Evolutionary conservation across 768 basidiomycete genomes (phyloP), one percentile per base, ranked within the genome.

Genomic region (Hemileccinum rubropunctum): DNA sequence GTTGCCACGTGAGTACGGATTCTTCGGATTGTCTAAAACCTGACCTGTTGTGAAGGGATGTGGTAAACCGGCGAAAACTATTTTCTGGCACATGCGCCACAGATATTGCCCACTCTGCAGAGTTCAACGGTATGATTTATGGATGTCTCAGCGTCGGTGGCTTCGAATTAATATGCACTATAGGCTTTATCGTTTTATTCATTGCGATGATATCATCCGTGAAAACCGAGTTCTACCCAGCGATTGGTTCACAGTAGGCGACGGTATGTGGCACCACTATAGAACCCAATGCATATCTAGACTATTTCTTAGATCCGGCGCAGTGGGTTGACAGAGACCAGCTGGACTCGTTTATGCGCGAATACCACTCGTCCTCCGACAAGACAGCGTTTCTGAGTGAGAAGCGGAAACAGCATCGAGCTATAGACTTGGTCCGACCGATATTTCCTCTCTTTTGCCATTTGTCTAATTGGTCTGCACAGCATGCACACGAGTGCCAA

Each of bases 1-100:
- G 51, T 20, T 80, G 57, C 42, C 60, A 61, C 20, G 60, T 62
- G 30, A 21, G 57, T 26, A 3, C 28, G 10, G 1, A 20, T 33
- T 23, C 33, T 11, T 38, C 3, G 0, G 8, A 21, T 27, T 3
- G 32, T 21, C 26, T 15, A 2, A 28, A 17, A n/a, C 35, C 18
- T 49, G 41, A 51, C 27, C 10, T 18, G 12, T 26, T 21, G 23
- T 32, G 5, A 26, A 60, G 59, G 37, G 44, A 1, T 60, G 59
- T 17, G 48, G 47, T 21, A 54, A 54, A 40, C 12, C 42, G 0
- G 48, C 55, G 6, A 45, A 43, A 36, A 17, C 42, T 0, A 20
- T 60, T 30, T 30, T 61, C 4, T 60, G 58, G 59, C 39, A 48
- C 15, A 45, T 57, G 6, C 58, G 59, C 13, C 58, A 49, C 32